phyloP scores from a whole-genome alignment of 352 stramenopile genomes.

The Phytopythium montanum region DNA sequence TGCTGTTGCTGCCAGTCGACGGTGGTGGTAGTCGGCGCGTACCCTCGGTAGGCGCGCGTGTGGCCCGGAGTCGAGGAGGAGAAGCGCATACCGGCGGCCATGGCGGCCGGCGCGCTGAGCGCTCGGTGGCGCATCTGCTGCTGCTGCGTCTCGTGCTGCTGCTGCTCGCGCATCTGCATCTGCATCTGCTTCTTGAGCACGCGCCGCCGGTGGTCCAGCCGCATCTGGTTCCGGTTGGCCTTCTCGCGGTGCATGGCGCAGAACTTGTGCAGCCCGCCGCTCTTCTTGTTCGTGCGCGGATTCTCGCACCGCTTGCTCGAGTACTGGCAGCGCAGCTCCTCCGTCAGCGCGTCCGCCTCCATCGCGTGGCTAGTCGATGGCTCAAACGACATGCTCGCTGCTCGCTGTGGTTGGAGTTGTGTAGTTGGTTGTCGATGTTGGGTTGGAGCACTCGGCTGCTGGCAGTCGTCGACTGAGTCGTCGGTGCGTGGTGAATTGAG shows the following conservation, averaged over 20 bases:
- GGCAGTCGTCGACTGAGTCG: neutral
- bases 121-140: conserved; percentile 15
- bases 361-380: conserved; percentile 13
- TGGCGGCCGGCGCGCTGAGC: conserved; percentile 14
- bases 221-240: conserved; percentile 75
- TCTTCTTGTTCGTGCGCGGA: conserved; percentile 57
- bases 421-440: too few species aligned
- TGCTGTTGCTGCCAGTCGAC: neutral
- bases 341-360: conserved; percentile 15
- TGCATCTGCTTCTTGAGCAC: conserved; percentile 52
- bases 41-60: neutral
- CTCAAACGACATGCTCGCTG: conserved; percentile 15
- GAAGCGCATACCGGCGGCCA: conserved; percentile 33
- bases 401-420: conserved; percentile 1
- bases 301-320: conserved; percentile 66
- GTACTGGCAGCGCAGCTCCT: conserved; percentile 60
- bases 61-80: neutral
- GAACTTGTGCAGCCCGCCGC: conserved; percentile 66
- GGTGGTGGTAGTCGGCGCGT: neutral
- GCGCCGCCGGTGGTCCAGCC: conserved; percentile 51
- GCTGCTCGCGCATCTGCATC: conserved; percentile 32
- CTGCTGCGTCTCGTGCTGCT: conserved; percentile 23
- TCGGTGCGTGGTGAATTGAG: neutral
- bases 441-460: neutral
- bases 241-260: conserved; percentile 68